These are phyloP conservation scores for Candida pini DNA, from an alignment of 805 yeast species.

Conservation along the genomic window DNA sequence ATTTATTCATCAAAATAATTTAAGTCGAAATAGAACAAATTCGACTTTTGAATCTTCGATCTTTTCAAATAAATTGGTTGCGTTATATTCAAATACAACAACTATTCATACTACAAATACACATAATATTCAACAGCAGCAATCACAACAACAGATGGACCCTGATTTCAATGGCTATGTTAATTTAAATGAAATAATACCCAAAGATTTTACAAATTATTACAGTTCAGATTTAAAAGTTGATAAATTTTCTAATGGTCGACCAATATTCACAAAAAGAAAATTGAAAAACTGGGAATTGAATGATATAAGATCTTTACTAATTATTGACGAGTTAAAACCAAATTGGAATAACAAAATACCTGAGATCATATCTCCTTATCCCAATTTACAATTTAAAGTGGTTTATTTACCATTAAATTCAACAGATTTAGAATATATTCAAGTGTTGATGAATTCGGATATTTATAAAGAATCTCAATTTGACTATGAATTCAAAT, in stretches of 20 bases:
- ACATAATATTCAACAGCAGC: conserved; percentile 14
- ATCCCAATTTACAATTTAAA: conserved; percentile 34
- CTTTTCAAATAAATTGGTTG: conserved; percentile 17
- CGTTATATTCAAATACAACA: conserved; percentile 25
- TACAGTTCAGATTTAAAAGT: conserved; percentile 50
- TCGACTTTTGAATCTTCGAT: conserved; percentile 19
- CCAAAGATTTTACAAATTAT: conserved; percentile 46
- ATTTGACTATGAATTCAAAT: conserved; percentile 46
- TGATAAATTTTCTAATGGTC: conserved; percentile 47
- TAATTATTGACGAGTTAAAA: conserved; percentile 44
- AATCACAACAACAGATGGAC: neutral
- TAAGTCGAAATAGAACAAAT: conserved; percentile 9
- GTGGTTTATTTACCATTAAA: conserved; percentile 48
- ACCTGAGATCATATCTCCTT: conserved; percentile 36
- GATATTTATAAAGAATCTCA: conserved; percentile 65
- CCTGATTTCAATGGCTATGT: conserved; percentile 10
- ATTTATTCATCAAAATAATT: conserved; percentile 4
- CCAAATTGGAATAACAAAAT: conserved; percentile 53
- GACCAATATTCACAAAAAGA: conserved; percentile 60
- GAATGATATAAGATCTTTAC: conserved; percentile 61
- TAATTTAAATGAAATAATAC: conserved; percentile 46
- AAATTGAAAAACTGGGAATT: conserved; percentile 64
- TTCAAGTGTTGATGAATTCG: conserved; percentile 44
- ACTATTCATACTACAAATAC: too few relatives aligned
- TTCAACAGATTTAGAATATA: conserved; percentile 43